Evolutionary conservation across 2,329 filamentous ascomycete species (phyloP).

Genomic region (Diaporthe helianthi): DNA sequence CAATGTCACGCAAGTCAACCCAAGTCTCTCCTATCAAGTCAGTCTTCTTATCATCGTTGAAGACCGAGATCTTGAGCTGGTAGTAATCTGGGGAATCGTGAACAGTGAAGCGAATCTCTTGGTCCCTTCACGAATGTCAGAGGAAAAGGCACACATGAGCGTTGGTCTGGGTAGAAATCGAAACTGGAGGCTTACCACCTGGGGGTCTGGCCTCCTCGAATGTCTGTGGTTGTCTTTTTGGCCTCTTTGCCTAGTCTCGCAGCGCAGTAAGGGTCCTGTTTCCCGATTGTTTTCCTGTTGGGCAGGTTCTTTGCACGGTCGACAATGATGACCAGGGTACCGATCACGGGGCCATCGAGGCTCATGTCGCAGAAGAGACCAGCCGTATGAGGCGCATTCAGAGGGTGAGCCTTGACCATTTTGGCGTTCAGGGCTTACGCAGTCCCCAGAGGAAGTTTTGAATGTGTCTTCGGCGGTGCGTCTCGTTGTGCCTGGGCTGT

Average conservation of each 20-base stretch:
- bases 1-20: constrained; percentile 81
- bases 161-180: neutral
- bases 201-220: constrained; percentile 92
- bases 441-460: neutral
- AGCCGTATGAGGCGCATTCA: constrained; percentile 78
- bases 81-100: constrained; percentile 97
- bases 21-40: constrained; percentile 95
- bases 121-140: constrained; percentile 73
- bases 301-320: constrained; percentile 97
- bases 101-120: constrained; percentile 94
- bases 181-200: constrained; percentile 72
- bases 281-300: constrained; percentile 96
- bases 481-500: constrained; percentile 18
- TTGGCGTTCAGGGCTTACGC: constrained; percentile 35
- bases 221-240: constrained; percentile 94
- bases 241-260: constrained; percentile 94
- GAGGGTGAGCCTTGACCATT: constrained; percentile 62
- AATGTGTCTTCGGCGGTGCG: constrained; percentile 12
- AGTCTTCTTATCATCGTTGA: constrained; percentile 98
- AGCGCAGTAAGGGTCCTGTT: constrained; percentile 97
- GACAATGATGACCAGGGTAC: constrained; percentile 88
- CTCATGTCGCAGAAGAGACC: constrained; percentile 96
- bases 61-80: constrained; percentile 92
- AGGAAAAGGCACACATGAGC: neutral
- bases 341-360: constrained; percentile 90